Evolutionary conservation across 306 rosid species (phyloP), one percentile per base, ranked within the genome.

Genomic region (Cucurbita maxima): DNA sequence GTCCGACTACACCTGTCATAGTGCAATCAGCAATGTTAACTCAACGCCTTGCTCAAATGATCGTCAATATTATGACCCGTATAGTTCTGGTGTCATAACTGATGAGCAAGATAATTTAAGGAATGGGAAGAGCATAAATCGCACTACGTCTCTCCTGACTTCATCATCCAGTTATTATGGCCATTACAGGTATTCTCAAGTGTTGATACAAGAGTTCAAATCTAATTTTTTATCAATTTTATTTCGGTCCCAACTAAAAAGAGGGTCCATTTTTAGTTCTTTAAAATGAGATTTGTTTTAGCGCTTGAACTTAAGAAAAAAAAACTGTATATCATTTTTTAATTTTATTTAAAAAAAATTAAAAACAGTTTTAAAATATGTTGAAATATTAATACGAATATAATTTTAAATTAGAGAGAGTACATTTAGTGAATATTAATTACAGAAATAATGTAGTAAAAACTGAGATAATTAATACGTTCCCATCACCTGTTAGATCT

Each of bases 1-100:
- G 81, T 88, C 93, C 37, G 83, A 87, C 73, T 85, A 76, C 71
- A 95, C 95, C 56, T 87, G 81, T 66, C 76, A 75, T 67, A 87
- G 97, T 50, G 55, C 58, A 30, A 51, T 25, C 80, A 90, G 96
- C 81, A 82, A 82, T 79, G 67, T 75, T 74, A 83, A 92, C 79
- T 91, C 99, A 68, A 56, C 73, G 76, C 88, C 88, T 40, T 82
- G 78, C 80, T 77, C 96, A 43, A 79, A 76, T 78, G 88, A 76
- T 16, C 79, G 87, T 72, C 83, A 80, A 80, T 85, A 87, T 77
- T 83, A 50, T 79, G 73, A 36, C 58, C 89, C 87, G 22, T 84
- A 62, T 48, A 62, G 81, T 83, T 78, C 92, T 57, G 79, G 68
- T 79, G 73, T 81, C 50, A 78, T 76, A 66, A 61, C 76, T 53